Base-by-base conservation (phyloP, 1,139 yeast genomes). In the Saccharomyces pastorianus region DNA sequence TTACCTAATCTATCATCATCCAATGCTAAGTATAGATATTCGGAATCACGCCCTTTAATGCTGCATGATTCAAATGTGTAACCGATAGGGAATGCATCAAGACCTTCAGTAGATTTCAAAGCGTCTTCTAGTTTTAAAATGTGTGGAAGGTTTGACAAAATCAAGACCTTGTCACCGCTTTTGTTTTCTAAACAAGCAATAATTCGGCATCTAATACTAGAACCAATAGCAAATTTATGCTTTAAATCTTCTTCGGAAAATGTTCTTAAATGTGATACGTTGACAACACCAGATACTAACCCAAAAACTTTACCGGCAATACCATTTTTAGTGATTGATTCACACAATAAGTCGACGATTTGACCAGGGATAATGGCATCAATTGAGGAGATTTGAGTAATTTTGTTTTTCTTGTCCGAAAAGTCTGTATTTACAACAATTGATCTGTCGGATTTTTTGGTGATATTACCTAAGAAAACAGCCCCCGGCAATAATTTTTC, bases 291-390 rank as follows among this genome's bases (percentile, higher is more conserved):
- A 59, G 84, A 83, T 25, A 87, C 80, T 57, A 87, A 73, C 55
- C 96, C 97, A 62, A 83, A 84, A 0, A 83, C 83, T 64, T 83
- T 85, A 49, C 79, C 74, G 23, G 67, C 55, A n/a, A 83, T 68
- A 58, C 97, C 98, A 46, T 79, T 72, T n/a, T 74, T 69, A 34
- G 78, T 70, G 7, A 84, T 78, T 17, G 82, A 83, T 29, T 85
- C 76, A 38, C 91, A 80, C 44, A 85, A 72, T 5, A 91, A 88
- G 58, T 88, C 89, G 4, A 91, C 89, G 20, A 85, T 66, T 59
- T 83, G 79, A 63, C 99, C 99, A 1, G 99, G 96, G 48, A 86
- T 79, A 41, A 91, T 78, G 3, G 96, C 81, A 61, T 88, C 95
- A 26, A 88, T 74, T 4, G 93, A 81, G 1, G 88, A 76, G 38